Conservation (phyloP, 495 filamentous ascomycete species). For the Penicillium pulvis region DNA sequence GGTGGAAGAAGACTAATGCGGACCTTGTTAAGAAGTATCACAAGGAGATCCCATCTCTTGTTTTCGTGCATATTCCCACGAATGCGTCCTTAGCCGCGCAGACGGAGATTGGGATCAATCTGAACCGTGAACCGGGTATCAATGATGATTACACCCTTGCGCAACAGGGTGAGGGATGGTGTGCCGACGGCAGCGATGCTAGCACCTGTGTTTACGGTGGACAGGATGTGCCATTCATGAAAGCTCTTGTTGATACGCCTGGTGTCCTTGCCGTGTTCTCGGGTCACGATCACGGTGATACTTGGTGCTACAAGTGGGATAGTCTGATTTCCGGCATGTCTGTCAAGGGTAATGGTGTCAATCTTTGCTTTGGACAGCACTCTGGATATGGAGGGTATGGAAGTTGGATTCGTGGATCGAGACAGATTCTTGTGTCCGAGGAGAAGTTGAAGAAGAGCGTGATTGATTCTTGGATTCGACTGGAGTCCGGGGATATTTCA, state of each 20-base stretch:
- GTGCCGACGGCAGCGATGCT: slow-evolving; percentile 17
- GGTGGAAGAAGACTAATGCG: slow-evolving; percentile 56
- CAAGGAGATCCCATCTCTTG: slow-evolving; percentile 58
- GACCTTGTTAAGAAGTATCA: slow-evolving; percentile 41
- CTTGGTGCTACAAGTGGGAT: slow-evolving; percentile 54
- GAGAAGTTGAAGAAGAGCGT: slow-evolving; percentile 6
- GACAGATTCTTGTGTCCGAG: slow-evolving; percentile 20
- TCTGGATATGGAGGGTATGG: slow-evolving; percentile 72
- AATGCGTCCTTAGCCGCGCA: slow-evolving; percentile 56
- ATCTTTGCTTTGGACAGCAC: slow-evolving; percentile 66
- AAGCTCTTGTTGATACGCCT: slow-evolving; percentile 52
- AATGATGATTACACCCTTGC: slow-evolving; percentile 63
- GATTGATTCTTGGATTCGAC: slow-evolving; percentile 21
- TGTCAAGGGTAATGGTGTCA: slow-evolving; percentile 38
- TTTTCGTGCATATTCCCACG: slow-evolving; percentile 70
- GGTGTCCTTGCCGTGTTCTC: slow-evolving; percentile 61
- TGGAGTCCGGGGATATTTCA: slow-evolving; percentile 18
- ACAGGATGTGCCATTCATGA: slow-evolving; percentile 65
- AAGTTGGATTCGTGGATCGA: slow-evolving; percentile 60
- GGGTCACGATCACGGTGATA: slow-evolving; percentile 69
- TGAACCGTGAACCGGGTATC: slow-evolving; percentile 58
- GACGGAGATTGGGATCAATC: slow-evolving; percentile 33
- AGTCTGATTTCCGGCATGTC: slow-evolving; percentile 25
- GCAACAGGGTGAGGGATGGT: slow-evolving; percentile 52
- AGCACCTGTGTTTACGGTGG: slow-evolving; percentile 31